Percentiles rank a stretch among this genome's conserved stretches.
Evolutionary conservation across 148 eudicot genomes (phyloP).

Genomic region (Dianthus caryophyllus): DNA sequence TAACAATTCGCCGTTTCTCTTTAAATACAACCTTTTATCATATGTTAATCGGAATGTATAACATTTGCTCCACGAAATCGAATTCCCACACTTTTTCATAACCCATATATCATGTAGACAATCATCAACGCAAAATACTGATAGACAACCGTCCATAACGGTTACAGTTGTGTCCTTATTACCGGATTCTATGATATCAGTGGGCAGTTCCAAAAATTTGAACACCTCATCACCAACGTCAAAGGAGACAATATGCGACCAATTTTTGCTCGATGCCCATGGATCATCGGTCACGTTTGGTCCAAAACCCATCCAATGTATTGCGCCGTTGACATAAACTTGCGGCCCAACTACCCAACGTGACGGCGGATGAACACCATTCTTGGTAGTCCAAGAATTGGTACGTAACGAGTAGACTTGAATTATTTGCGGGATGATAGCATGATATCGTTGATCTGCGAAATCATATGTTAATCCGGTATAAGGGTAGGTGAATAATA

Average conservation of each 20-base stretch:
- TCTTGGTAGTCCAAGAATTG: conserved; percentile 14
- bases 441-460: neutral
- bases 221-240: conserved; percentile 19
- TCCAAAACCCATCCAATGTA: conserved; percentile 24
- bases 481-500: conserved; percentile 12
- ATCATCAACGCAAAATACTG: conserved; percentile 5
- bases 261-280: neutral
- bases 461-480: neutral
- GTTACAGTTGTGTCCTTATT: neutral
- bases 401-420: conserved; percentile 16
- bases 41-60: neutral
- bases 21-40: conserved; percentile 10
- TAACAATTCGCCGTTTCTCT: conserved; percentile 19
- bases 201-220: conserved; percentile 13
- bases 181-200: neutral
- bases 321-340: conserved; percentile 13
- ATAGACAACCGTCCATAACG: conserved; percentile 14
- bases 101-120: conserved; percentile 16
- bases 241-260: conserved; percentile 18
- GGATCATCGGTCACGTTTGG: neutral
- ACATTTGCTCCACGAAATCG: conserved; percentile 19
- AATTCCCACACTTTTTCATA: conserved; percentile 24
- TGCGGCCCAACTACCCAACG: conserved; percentile 15
- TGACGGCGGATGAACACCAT: conserved; percentile 10
- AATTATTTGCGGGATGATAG: conserved; percentile 1